A percentile compares a stretch with the other conserved stretches of the same genome.
Evolutionary conservation across 2,329 filamentous ascomycete genomes (phyloP).

Genomic region (Cladosporium austrohemisphaericum): DNA sequence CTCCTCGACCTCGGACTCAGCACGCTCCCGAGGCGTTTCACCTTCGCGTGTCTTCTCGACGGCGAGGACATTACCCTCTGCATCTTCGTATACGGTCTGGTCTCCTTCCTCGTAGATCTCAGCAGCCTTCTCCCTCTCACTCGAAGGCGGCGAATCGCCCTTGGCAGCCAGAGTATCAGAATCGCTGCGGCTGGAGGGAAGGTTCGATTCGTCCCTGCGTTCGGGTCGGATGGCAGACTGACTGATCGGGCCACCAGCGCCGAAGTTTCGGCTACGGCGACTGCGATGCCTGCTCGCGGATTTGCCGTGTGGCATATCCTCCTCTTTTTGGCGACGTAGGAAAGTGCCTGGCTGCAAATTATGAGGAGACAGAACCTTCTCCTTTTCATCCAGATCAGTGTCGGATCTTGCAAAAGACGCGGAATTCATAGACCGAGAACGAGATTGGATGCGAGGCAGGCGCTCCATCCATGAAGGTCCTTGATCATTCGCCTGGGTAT

Average conservation of each 20-base stretch:
- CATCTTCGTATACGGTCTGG: slow-evolving; percentile 76
- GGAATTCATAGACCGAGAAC: slow-evolving; percentile 74
- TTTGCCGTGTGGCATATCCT: slow-evolving; percentile 65
- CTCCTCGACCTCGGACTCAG: slow-evolving; percentile 56
- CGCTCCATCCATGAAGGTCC: slow-evolving; percentile 94
- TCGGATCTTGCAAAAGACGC: slow-evolving; percentile 71
- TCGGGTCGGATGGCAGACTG: slow-evolving; percentile 83
- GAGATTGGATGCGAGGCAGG: slow-evolving; percentile 75
- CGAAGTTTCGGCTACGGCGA: slow-evolving; percentile 58
- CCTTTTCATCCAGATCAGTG: slow-evolving; percentile 55
- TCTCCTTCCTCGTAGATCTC: slow-evolving; percentile 79
- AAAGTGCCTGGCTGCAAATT: slow-evolving; percentile 67
- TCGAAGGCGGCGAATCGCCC: slow-evolving; percentile 31
- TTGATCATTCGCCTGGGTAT: slow-evolving; percentile 84
- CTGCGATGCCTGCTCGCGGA: slow-evolving; percentile 64
- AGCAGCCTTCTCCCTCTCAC: slow-evolving; percentile 32
- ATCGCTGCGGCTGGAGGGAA: slow-evolving; percentile 38
- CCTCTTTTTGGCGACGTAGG: slow-evolving; percentile 71
- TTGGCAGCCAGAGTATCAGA: slow-evolving; percentile 44
- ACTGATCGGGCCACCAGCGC: slow-evolving; percentile 80
- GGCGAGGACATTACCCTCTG: slow-evolving; percentile 79
- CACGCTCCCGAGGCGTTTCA: slow-evolving; percentile 53
- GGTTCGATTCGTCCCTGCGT: slow-evolving; percentile 32
- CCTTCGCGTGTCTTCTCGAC: slow-evolving; percentile 50
- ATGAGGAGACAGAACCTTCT: slow-evolving; percentile 40